Conservation (phyloP, 305 asterid species). For the Fraxinus paxiana region DNA sequence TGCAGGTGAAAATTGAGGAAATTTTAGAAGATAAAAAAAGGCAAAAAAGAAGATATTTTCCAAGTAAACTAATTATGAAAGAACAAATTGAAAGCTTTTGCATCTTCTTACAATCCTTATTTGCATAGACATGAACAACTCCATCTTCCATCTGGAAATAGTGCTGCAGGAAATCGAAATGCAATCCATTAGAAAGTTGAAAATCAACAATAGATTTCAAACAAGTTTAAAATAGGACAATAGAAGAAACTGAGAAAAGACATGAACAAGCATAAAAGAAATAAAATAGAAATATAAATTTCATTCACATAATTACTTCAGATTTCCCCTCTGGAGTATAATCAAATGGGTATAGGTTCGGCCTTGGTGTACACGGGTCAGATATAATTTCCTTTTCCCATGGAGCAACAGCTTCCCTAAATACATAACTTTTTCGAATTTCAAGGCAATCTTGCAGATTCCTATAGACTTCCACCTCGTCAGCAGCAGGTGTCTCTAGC, state of each 20-base stretch:
- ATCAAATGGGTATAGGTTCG: conserved; percentile 73
- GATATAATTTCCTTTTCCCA: conserved; percentile 85
- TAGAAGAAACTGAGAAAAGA: conserved; percentile 12
- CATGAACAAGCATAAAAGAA: conserved; percentile 4
- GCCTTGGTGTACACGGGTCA: conserved; percentile 94
- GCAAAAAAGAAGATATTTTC: not conserved
- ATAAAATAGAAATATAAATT: not conserved
- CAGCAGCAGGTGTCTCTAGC: conserved; percentile 81
- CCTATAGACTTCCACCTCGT: conserved; percentile 77
- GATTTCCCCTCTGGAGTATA: conserved; percentile 65
- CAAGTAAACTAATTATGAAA: conserved; percentile 1
- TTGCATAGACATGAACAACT: conserved; percentile 79
- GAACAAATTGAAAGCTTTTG: conserved; percentile 6
- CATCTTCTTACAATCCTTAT: conserved; percentile 75
- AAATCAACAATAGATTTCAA: not conserved
- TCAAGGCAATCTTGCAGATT: conserved; percentile 83
- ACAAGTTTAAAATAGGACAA: conserved; percentile 5
- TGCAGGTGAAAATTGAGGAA: conserved; percentile 31
- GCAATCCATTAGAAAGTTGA: conserved; percentile 18
- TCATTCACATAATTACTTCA: conserved; percentile 41
- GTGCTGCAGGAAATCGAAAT: conserved; percentile 49
- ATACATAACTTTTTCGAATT: conserved; percentile 65
- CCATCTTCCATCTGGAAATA: conserved; percentile 87
- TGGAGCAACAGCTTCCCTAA: conserved; percentile 72
- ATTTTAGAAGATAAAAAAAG: conserved; percentile 19